Evolutionary conservation across 108 stramenopile genomes (phyloP).

Genomic region (Asterionellopsis glacialis): DNA sequence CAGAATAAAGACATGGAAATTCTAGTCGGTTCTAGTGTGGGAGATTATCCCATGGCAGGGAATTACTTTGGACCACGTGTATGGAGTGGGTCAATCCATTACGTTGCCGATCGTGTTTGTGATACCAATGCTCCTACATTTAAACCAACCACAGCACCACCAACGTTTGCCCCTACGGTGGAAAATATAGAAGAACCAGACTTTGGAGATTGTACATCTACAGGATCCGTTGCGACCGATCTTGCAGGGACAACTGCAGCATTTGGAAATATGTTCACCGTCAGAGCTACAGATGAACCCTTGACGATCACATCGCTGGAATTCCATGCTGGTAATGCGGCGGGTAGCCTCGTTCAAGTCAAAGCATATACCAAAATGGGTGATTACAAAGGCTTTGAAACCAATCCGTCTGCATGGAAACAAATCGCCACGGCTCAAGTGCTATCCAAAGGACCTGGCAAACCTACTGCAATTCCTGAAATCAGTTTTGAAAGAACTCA

Average conservation of each 20-base stretch:
- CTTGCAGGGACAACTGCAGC: constrained; percentile 1
- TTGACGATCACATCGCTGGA: constrained; percentile 4
- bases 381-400: constrained; percentile 6
- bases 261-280: constrained; percentile 7
- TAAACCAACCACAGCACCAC: neutral
- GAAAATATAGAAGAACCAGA: neutral
- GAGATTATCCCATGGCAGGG: neutral
- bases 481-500: neutral
- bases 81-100: constrained; percentile 8
- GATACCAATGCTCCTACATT: neutral
- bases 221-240: neutral
- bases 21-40: neutral
- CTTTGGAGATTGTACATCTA: constrained; percentile 5
- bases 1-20: constrained; percentile 6
- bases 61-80: constrained; percentile 7
- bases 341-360: neutral
- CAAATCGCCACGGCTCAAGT: neutral
- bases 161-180: neutral
- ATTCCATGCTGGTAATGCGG: neutral
- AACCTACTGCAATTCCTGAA: constrained; percentile 4
- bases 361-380: constrained; percentile 8
- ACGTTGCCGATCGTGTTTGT: constrained; percentile 3
- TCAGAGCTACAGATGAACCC: neutral
- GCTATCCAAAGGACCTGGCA: neutral
- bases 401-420: constrained; percentile 2